Evolutionary conservation across 2,329 filamentous ascomycete species (phyloP).

Genomic region (Cladophialophora immunda): DNA sequence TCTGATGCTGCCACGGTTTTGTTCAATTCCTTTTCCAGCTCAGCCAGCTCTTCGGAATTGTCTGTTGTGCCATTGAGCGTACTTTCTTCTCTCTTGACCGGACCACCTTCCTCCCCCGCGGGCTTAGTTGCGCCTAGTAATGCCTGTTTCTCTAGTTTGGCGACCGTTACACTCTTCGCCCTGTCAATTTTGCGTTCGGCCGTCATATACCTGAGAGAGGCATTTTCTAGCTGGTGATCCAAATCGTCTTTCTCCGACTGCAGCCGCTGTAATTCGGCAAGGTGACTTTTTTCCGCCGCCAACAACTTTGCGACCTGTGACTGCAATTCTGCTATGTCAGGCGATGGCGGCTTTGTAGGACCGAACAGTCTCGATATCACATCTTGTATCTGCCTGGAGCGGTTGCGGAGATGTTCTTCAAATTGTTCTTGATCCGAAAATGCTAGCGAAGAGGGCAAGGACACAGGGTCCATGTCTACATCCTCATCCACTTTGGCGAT

Average conservation of each 20-base stretch:
- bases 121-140: slow-evolving; percentile 69
- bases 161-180: slow-evolving; percentile 85
- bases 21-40: slow-evolving; percentile 77
- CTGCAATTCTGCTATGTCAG: slow-evolving; percentile 77
- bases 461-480: slow-evolving; percentile 42
- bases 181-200: slow-evolving; percentile 95
- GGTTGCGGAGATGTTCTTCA: slow-evolving; percentile 79
- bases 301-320: slow-evolving; percentile 77
- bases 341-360: slow-evolving; percentile 57
- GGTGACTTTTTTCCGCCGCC: slow-evolving; percentile 81
- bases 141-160: slow-evolving; percentile 90
- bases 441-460: slow-evolving; percentile 63
- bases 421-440: slow-evolving; percentile 70
- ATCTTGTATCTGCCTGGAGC: slow-evolving; percentile 77
- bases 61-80: slow-evolving; percentile 64
- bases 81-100: slow-evolving; percentile 60
- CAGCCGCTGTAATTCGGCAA: slow-evolving; percentile 78
- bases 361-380: slow-evolving; percentile 75
- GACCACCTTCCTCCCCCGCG: slow-evolving; percentile 54
- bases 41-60: slow-evolving; percentile 66
- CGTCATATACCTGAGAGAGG: slow-evolving; percentile 89
- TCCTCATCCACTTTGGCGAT: slow-evolving; percentile 36
- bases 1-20: slow-evolving; percentile 78
- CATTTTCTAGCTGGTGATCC: slow-evolving; percentile 85
- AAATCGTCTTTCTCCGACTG: slow-evolving; percentile 82